Base-by-base conservation (phyloP, 2,329 filamentous ascomycete genomes). In the Zasmidium citrigriseum region DNA sequence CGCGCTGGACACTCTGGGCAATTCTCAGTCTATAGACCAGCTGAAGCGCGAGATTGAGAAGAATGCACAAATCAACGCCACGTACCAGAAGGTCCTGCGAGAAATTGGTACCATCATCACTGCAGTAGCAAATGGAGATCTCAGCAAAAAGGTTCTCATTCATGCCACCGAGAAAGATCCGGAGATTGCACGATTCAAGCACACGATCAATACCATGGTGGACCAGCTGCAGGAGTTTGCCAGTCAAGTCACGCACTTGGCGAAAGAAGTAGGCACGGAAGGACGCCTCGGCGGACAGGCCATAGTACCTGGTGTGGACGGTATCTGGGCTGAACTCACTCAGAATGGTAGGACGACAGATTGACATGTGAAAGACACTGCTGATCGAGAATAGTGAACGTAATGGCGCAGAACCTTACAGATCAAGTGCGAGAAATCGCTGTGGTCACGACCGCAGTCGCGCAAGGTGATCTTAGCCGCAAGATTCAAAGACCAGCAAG, bases 201-300 rank as follows among this genome's bases (percentile, higher is more conserved):
- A 91, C 69, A 97, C 93, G 62, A 98, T 98, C 79, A 98, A 98
- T 75, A 96, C 90, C 66, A 98, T 98, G 93, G 96, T 98, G 86
- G 93, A 98, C 73, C 93, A 97, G 76, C 83, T 98, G 59, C 93
- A 97, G 73, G 90, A 96, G 60, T 98, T 98, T 76, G 93, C 93
- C 64, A 96, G 91, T 75, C 93, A 98, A 78, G 93, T 98, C 70
- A 97, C 93, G 29, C 89, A 91, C 66, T 88, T 98, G 67, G 93
- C 93, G 54, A 90, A 91, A 74, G 93, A 98, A 76, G 93, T 98
- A 80, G 93, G 93, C 67, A 98, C 93, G 12, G 93, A 98, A 75
- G 93, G 93, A 71, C 89, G 95, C 63, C 86, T 98, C 45, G 93
- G 93, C 69, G 93, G 93, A 46, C 93, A 98, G 75, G 93, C 93